Evolutionary conservation across 768 basidiomycete species (phyloP), one percentile per base, ranked within the genome.

Genomic region (Boletus sensibilis): DNA sequence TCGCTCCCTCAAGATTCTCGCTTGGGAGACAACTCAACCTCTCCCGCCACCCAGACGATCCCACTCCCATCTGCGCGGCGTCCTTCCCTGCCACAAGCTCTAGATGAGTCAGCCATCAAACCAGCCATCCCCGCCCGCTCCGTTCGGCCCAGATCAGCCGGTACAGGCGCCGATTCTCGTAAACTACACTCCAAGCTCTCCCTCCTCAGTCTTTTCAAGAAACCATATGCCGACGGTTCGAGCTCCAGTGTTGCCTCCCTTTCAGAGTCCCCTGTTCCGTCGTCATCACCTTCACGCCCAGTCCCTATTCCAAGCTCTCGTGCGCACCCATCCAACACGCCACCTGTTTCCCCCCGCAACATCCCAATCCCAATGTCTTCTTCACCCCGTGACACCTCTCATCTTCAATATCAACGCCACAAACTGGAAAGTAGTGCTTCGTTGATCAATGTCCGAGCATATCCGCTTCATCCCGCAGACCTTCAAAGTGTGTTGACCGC

Each of bases 181-280:
- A 85, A 77, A 62, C 70, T 88, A 5, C 80, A 80, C 27, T 84
- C 85, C 70, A 92, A 92, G 69, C 81, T 89, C 54, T 90, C 89
- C 23, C 74, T 92, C 51, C 75, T 90, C 60, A 85, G 82, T 61
- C 76, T 91, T 16, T 90, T 91, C 76, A 87, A 82, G 78, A 88
- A 86, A 72, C 57, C 75, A 0, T 76, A 73, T 13, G 78, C 69
- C 13, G 77, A 74, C 34, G 68, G 72, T 27, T 73, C 71, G 6
- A 61, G 61, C 44, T 72, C 70, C 12, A 72, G 78, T 73, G 48
- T 75, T 67, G 55, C 67, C 56, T 66, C 70, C 13, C 59, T 60
- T 20, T 62, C 74, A n/a, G 67, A 72, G 47, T 64, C 66, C 11
- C 64, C 65, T n/a, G 63, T 55, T 33, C 68, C 60, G 2, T 58